Evolutionary conservation across 176 grass and related monocot species (phyloP), one percentile per base, ranked within the genome.

Genomic region (Phoenix dactylifera): DNA sequence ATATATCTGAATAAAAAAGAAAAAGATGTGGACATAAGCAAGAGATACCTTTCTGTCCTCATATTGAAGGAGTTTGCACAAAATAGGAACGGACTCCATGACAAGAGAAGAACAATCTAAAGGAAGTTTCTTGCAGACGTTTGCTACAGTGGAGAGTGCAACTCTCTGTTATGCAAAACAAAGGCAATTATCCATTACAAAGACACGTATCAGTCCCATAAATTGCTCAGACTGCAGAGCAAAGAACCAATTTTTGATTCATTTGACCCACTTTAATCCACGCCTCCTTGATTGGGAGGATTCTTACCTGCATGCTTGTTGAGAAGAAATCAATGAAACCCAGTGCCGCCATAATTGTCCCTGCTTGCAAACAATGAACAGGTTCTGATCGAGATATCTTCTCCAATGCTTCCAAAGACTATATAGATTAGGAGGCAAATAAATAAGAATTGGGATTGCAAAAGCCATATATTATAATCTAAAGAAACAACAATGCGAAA

Each of bases 331-430:
- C 93, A 64, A 98, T 79, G 65, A 71, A 86, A 16, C 59, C 18
- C 7, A 89, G 78, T 10, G 81, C 81, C 22, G 87, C 87, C 2
- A 26, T 28, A 7, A 98, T 88, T 66, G 81, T 77, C 23, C 93
- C 84, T 15, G 87, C 84, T 73, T 85, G 69, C 76, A 92, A 77
- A 68, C 93, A 98, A 18, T 67, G 72, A 10, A 74, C 72, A 0
- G 87, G 84, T 71, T 92, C 76, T 26, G 64, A 65, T 59, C 22
- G 63, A 4, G 87, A 98, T 67, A 92, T 92, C 71, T 98, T 92
- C 76, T 98, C 93, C 67, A 98, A 88, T 26, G 93, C 87, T 90
- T 97, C 81, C 61, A 88, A 57, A 68, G 84, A 86, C 93, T 98
- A 67, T 30, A 39, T 6, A 49, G 28, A 68, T 73, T 18, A 35